Evolutionary conservation across 2,329 filamentous ascomycete species (phyloP), one percentile per base, ranked within the genome.

Genomic region (Phaeomoniella chlamydospora): DNA sequence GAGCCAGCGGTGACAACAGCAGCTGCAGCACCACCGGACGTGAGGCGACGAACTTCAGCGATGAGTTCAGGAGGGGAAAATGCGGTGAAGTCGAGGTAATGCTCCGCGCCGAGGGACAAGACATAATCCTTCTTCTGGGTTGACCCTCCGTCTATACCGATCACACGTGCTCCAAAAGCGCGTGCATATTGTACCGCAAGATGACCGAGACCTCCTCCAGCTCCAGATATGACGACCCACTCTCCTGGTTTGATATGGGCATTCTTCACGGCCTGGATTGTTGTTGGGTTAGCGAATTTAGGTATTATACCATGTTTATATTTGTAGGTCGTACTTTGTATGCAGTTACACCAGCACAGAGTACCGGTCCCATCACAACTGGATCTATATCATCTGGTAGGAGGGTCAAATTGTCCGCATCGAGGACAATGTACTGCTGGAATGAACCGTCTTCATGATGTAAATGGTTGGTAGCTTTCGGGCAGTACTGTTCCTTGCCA

Each of bases 361-460:
- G 46, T 14, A 60, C 55, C 10, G 61, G 60, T 1, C 59, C 60
- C 29, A 59, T 55, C 4, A 57, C 47, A 34, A 45, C 50, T 0
- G 58, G 56, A 47, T 63, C 57, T 31, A 60, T 46, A 44, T 64
- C 61, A 37, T 57, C 52, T 10, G 61, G 60, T 34, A 65, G 43
- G 11, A 61, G 39, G 0, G 61, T 61, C 43, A 64, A 40, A 36
- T 64, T 60, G 29, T 59, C 57, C 19, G 58, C 58, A 45, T 64
- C 59, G n/a, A 64, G 48, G 4, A 52, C 54, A 37, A 63, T 57
- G 39, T 60, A 64, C 47, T 64, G 48, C 41, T 64, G 60, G 34
- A 64, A 65, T 33, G 57, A 57, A 0, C 62, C 62, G 39, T 64
- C 61, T 36, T 64, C 60, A 38, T 64, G 60, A 41, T 62, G 59